Evolutionary conservation across 257 asterid species (phyloP).

Genomic region (Knoxia roxburghii): DNA sequence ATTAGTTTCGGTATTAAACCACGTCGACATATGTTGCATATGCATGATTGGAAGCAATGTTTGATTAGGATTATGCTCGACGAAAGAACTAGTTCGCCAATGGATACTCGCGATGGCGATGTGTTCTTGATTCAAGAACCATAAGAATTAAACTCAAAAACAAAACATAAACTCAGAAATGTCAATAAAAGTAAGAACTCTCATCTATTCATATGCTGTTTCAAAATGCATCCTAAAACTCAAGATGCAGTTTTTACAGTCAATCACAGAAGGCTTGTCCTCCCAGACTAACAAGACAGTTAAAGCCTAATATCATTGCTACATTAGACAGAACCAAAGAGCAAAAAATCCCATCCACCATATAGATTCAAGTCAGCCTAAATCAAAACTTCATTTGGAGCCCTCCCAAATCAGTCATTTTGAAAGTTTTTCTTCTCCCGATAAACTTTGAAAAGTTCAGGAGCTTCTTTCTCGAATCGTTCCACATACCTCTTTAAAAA

Average conservation of each 20-base stretch:
- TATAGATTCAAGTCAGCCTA: background rate
- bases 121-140: too few species aligned
- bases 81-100: too few species aligned
- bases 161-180: constrained; percentile 1
- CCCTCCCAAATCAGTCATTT: background rate
- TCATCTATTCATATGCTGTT: too few species aligned
- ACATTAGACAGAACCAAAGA: background rate
- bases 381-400: background rate
- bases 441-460: constrained; percentile 16
- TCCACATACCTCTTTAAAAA: constrained; percentile 15
- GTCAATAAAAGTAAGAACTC: too few species aligned
- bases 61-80: too few species aligned
- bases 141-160: too few species aligned
- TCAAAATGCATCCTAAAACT: background rate
- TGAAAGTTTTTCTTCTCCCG: background rate
- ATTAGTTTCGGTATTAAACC: too few species aligned
- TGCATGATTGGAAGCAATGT: too few species aligned
- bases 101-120: too few species aligned
- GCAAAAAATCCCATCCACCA: too few species aligned
- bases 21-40: too few species aligned
- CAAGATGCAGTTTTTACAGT: constrained; percentile 7
- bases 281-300: background rate
- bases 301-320: background rate
- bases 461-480: constrained; percentile 15
- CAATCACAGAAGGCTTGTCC: too few species aligned